Base-by-base conservation (phyloP, 176 grass and related monocot species). In the Pontederia crassipes region DNA sequence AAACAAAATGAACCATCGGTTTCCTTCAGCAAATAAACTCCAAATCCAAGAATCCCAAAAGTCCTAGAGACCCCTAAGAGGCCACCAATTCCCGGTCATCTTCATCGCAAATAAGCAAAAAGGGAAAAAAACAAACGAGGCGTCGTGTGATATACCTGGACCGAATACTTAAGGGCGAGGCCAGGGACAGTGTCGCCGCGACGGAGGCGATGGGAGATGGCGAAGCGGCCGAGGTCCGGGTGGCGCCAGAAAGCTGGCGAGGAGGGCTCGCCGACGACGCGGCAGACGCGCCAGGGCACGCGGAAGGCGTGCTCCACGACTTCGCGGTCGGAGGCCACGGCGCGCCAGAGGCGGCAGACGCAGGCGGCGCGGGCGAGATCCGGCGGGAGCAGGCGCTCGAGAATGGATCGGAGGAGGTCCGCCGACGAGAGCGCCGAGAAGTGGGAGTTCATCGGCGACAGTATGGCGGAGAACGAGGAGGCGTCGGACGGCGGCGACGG, bases 111-210 rank as follows among this genome's bases (percentile, higher is more conserved):
- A 52, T 27, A 54, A 52, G 12, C 28, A 54, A 66, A 16, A 13
- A 12, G 12, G 5, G 13, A 4, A 9, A 63, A 63, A 40, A 12
- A 64, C 20, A 11, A 51, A 50, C 12, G 17, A 18, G 54, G 6
- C 2, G 24, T 51, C 0, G 4, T 75, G 6, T 40, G 32, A 40
- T 40, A 40, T 4, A 91, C 87, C 87, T 91, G 87, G 28, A 97
- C 79, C 12, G 92, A 87, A 14, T 91, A 97, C 81, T 85, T 97
- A 66, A 97, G 73, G 53, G 87, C 92, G 45, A 97, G 32, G 49
- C 87, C 69, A 28, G 81, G 66, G 11, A 97, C 83, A 28, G 81
- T 85, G 70, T 97, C 92, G 0, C 83, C 70, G 59, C 75, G 84
- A 6, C 66, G 73, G 72, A 91, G 75, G 51, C 73, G 28, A 64